Percentiles rank a stretch among this genome's conserved stretches.
phyloP scores from a whole-genome alignment of 139 green algal species.

The Chlamydomonas eustigma region DNA sequence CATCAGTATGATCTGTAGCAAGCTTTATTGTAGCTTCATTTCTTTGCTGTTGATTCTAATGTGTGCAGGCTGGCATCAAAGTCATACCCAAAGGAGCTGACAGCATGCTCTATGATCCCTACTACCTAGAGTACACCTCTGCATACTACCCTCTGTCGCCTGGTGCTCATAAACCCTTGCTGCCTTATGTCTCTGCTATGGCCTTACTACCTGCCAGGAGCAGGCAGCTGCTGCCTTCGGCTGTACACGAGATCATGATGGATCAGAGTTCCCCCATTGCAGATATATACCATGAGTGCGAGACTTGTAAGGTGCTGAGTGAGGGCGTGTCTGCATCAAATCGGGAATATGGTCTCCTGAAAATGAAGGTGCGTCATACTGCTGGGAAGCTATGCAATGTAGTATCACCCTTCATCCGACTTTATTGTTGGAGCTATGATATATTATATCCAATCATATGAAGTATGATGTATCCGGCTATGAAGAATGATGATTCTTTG shows the following conservation, averaged over 20 bases:
- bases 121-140: neutral
- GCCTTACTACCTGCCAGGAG: constrained; percentile 7
- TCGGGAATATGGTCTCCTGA: neutral
- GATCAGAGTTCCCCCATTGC: neutral
- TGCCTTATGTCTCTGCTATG: constrained; percentile 5
- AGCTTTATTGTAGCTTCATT: neutral
- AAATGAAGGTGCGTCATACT: neutral
- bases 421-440: no score
- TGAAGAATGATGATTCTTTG: no score
- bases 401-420: neutral
- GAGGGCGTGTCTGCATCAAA: neutral
- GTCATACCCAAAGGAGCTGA: no score
- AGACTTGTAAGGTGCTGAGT: neutral
- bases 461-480: no score
- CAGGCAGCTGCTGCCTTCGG: constrained; percentile 4
- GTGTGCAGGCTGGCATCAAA: constrained; percentile 29
- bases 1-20: neutral
- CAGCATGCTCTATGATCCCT: no score
- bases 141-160: neutral
- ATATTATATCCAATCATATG: no score
- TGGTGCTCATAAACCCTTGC: neutral
- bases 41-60: neutral
- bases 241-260: neutral
- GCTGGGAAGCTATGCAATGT: neutral
- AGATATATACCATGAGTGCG: constrained; percentile 13